phyloP scores from a whole-genome alignment of 2,329 filamentous ascomycete species.

The Xylaria sp. region DNA sequence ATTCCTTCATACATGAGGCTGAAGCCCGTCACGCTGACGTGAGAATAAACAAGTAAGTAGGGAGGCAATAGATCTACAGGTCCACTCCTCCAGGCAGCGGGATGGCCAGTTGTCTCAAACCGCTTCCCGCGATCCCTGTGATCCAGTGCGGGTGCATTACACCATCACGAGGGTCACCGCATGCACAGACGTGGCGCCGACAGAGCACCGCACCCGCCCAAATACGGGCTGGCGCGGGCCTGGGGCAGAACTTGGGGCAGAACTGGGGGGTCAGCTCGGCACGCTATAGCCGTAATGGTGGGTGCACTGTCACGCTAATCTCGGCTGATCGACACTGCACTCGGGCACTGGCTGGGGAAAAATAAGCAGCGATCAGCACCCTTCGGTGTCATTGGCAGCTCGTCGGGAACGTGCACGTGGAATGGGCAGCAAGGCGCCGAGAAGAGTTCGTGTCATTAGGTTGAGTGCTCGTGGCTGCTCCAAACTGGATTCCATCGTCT shows the following conservation, averaged over 20 bases:
- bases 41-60: constrained; percentile 4
- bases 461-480: too few relatives aligned
- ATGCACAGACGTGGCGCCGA: constrained; percentile 1
- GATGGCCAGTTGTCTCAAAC: background rate
- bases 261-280: constrained; percentile 24
- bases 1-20: constrained; percentile 13
- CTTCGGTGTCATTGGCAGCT: background rate
- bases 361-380: constrained; percentile 1
- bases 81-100: background rate
- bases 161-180: background rate
- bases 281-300: constrained; percentile 18
- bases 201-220: background rate
- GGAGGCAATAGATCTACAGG: constrained; percentile 2
- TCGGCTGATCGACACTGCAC: too few relatives aligned
- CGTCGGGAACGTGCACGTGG: background rate
- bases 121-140: background rate
- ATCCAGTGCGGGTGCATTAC: background rate
- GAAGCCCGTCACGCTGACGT: constrained; percentile 19
- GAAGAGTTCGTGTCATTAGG: background rate
- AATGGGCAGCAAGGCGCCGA: background rate
- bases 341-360: background rate
- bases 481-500: too few relatives aligned
- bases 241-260: too few relatives aligned
- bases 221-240: too few relatives aligned
- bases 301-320: constrained; percentile 5